Conservation (phyloP, 306 rosid genomes). For the Quercus berberidifolia region DNA sequence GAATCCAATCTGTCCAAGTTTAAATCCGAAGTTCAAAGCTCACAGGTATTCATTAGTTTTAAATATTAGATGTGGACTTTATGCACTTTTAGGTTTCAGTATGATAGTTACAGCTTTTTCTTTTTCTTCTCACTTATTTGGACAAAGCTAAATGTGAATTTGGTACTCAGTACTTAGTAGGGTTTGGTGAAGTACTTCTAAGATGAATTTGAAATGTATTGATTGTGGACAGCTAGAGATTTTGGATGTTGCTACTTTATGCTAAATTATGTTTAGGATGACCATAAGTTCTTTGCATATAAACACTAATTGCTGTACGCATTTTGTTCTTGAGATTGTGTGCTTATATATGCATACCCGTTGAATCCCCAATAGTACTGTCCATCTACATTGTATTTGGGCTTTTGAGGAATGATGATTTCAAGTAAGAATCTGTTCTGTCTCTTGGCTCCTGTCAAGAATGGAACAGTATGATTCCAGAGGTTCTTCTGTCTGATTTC, state of each 20-base stretch:
- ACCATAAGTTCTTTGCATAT: not conserved
- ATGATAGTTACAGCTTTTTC: not conserved
- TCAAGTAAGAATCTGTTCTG: not conserved
- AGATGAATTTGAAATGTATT: not conserved
- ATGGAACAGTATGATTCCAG: not conserved
- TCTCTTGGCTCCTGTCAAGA: not conserved
- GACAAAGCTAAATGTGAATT: not conserved
- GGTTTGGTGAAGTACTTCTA: not conserved
- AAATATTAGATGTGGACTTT: not conserved
- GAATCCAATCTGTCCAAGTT: constrained; percentile 80
- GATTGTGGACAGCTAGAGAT: not conserved
- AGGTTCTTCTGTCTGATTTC: not conserved
- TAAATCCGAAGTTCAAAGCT: constrained; percentile 88
- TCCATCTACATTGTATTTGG: not conserved
- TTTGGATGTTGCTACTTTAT: not conserved
- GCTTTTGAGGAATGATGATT: not conserved
- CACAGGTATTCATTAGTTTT: constrained; percentile 56
- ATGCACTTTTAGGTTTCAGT: not conserved
- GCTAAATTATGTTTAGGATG: not conserved
- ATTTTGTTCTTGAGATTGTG: not conserved
- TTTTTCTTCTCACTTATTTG: not conserved
- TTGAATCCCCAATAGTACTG: not conserved
- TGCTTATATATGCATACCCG: not conserved
- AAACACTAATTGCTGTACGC: not conserved
- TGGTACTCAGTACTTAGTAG: not conserved